Evolutionary conservation across 2,329 filamentous ascomycete species (phyloP).

Genomic region (Fusarium decemcellulare): DNA sequence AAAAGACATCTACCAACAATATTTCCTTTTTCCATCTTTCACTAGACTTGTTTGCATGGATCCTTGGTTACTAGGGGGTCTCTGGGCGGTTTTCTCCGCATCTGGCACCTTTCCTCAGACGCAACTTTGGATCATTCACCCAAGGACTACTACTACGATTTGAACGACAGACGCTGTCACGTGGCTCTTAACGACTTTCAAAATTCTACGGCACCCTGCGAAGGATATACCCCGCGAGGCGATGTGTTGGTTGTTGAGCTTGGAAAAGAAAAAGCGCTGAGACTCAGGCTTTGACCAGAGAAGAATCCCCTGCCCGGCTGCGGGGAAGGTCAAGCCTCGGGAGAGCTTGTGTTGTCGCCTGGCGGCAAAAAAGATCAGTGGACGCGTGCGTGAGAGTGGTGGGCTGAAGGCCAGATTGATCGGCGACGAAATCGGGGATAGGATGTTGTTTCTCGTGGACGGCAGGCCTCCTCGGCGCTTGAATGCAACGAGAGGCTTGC

Average conservation of each 20-base stretch:
- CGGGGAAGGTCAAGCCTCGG: conserved; percentile 42
- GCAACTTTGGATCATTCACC: conserved; percentile 52
- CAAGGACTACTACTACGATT: conserved; percentile 52
- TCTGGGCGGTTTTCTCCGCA: conserved; percentile 45
- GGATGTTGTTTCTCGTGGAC: conserved; percentile 44
- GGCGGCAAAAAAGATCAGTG: conserved; percentile 45
- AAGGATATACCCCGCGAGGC: conserved; percentile 60
- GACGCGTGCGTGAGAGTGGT: conserved; percentile 52
- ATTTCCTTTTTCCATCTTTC: conserved; percentile 47
- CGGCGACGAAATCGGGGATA: conserved; percentile 43
- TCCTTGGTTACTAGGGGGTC: conserved; percentile 49
- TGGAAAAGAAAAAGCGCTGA: conserved; percentile 49
- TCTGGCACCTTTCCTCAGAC: conserved; percentile 47
- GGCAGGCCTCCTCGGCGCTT: conserved; percentile 13
- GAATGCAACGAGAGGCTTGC: conserved; percentile 9
- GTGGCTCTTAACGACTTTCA: conserved; percentile 54
- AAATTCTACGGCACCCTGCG: conserved; percentile 55
- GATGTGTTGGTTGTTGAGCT: conserved; percentile 55
- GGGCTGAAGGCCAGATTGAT: conserved; percentile 51
- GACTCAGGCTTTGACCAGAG: conserved; percentile 44
- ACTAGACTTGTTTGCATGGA: conserved; percentile 49
- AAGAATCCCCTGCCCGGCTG: conserved; percentile 33
- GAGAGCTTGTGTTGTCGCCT: conserved; percentile 45
- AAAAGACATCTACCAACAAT: conserved; percentile 46
- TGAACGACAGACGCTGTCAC: conserved; percentile 54